Evolutionary conservation across 768 basidiomycete genomes (phyloP), one percentile per base, ranked within the genome.

Genomic region (Tulasnella sp.): DNA sequence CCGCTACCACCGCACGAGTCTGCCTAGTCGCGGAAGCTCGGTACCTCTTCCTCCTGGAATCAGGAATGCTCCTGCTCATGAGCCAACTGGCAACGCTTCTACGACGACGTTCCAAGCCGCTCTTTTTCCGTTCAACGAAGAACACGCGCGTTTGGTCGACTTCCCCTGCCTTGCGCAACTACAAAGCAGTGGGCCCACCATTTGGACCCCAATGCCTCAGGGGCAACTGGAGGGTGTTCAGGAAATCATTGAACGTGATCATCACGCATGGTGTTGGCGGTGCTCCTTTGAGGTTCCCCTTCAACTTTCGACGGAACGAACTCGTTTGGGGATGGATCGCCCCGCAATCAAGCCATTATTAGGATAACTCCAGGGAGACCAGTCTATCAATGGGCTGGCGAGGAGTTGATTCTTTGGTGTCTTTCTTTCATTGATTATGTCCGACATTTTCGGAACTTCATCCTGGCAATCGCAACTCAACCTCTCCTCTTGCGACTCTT

Each of bases 301-400:
- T 95, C 18, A 92, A 95, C 77, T 44, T 95, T 90, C 88, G 95
- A 94, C 82, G 92, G 91, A 55, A 89, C 92, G 4, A 85, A 87
- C 15, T 87, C 91, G 15, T 85, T 94, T 77, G 85, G 87, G 74
- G 87, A 89, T 46, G 87, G 86, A 20, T 84, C 87, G 13, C 92
- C 92, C 2, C 85, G 92, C 81, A 95, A 95, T 82, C 90, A 92
- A 29, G 87, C 92, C 16, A 93, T 95, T 79, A 89, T 89, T 80
- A 91, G 93, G 82, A 93, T 95, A 81, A 94, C 93, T 0, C 92
- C 91, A 44, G 92, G 93, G 2, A 92, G 91, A 3, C 92, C 93
- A 23, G 84, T 86, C 23, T 75, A 75, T 78, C 77, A 39, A 37
- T 77, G 77, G 77, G 69, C 77, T 3, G 77, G 77, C 78, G 39